A percentile compares a stretch with the other conserved stretches of the same genome.
Conservation (phyloP, 2,329 filamentous ascomycete species). For the Pleurostoma richardsiae region DNA sequence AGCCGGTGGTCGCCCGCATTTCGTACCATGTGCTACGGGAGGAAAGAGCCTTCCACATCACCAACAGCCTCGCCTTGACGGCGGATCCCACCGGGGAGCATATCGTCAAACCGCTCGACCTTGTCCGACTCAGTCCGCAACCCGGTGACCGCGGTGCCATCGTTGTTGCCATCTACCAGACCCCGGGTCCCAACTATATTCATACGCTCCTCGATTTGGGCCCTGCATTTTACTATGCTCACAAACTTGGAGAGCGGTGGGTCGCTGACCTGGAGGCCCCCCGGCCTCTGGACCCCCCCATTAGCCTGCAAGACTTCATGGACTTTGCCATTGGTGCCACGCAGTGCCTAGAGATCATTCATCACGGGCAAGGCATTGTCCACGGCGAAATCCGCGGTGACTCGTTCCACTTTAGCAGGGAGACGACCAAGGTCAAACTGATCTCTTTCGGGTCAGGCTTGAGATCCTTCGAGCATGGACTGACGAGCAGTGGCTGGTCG, state of each 20-base stretch:
- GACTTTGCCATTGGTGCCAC: conserved; percentile 88
- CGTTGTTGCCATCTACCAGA: conserved; percentile 75
- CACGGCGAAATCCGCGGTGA: conserved; percentile 90
- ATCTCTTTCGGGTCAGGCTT: conserved; percentile 83
- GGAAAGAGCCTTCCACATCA: conserved; percentile 82
- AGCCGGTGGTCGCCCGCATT: conserved; percentile 72
- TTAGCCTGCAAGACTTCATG: conserved; percentile 72
- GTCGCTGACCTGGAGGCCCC: conserved; percentile 36
- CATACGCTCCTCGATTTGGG: conserved; percentile 70
- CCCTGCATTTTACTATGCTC: conserved; percentile 62
- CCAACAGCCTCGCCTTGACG: conserved; percentile 64
- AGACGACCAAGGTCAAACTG: conserved; percentile 69
- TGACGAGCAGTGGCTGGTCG: conserved; percentile 83
- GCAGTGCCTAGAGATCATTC: conserved; percentile 83
- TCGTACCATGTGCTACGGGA: conserved; percentile 79
- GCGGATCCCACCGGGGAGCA: conserved; percentile 70
- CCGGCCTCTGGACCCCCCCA: conserved; percentile 49
- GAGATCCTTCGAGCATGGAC: conserved; percentile 83
- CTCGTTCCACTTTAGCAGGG: conserved; percentile 78
- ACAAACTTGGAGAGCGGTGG: conserved; percentile 46
- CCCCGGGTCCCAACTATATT: conserved; percentile 70
- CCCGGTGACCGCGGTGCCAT: conserved; percentile 67
- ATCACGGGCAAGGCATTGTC: conserved; percentile 79
- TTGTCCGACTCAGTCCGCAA: conserved; percentile 65
- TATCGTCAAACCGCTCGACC: conserved; percentile 75